Evolutionary conservation across 1,139 yeast species (phyloP), one percentile per base, ranked within the genome.

Genomic region (Blastobotrys proliferans): DNA sequence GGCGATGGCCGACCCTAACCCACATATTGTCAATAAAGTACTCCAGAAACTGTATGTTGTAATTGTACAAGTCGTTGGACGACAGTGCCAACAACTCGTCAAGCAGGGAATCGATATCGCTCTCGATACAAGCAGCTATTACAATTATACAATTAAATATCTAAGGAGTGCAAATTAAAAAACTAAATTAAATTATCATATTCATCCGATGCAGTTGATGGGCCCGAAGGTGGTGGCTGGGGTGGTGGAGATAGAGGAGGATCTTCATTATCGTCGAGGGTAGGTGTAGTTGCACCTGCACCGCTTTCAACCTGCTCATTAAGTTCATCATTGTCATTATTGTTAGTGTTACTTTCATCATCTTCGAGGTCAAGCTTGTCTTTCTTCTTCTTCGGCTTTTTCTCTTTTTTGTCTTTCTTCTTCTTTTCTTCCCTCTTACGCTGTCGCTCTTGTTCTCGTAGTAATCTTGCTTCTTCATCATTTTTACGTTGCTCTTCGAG

Each of bases 401-500:
- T 39, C 30, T 38, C 47, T 36, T 18, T 38, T 38, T 38, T 43
- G 47, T 38, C 43, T 30, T 25, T 41, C 39, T 35, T 43, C 41
- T 35, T 50, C 42, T 38, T 46, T 38, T 41, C 45, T 38, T 48
- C 50, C 32, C 44, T 30, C 40, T 45, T 44, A 30, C 51, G 47
- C 40, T 45, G 49, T 16, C 46, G 44, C 31, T 50, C 53, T 14
- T 44, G 51, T 29, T 38, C 52, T 32, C 49, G 44, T 38, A 48
- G 26, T 33, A 48, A 46, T 36, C 48, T 45, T 2, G 59, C 61
- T 37, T 60, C 61, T 3, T 49, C 53, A 35, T 62, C 66, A 42
- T 51, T 53, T 41, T 54, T 49, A 9, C 54, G 51, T 22, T 56
- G 63, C 40, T 61, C 67, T 38, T 57, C 60, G 22, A 65, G 53